phyloP scores from a whole-genome alignment of 148 eudicot species.

The Rhododendron williamsianum region DNA sequence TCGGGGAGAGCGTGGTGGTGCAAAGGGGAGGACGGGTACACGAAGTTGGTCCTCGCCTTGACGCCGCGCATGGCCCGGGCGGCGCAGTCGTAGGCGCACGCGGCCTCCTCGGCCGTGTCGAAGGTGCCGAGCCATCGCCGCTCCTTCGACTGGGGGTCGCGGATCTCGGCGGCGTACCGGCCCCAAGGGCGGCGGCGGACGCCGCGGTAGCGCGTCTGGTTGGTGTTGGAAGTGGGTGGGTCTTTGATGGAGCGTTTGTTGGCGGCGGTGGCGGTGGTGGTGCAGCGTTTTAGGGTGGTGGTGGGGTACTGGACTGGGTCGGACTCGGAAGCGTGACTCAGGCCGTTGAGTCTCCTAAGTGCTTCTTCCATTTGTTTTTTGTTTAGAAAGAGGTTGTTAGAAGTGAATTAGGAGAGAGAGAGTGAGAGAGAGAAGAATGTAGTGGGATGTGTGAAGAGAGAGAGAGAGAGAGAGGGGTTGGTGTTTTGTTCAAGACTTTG shows the following conservation, averaged over 20 bases:
- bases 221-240: not conserved
- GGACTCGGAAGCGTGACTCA: constrained; percentile 6
- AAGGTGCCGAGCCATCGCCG: constrained; percentile 81
- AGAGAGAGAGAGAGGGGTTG: not conserved
- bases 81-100: constrained; percentile 73
- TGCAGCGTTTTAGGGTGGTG: constrained; percentile 12
- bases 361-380: constrained; percentile 38
- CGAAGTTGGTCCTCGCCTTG: constrained; percentile 65
- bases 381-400: not conserved
- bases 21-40: constrained; percentile 28
- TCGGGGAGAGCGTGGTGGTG: not conserved
- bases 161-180: constrained; percentile 75
- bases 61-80: constrained; percentile 73
- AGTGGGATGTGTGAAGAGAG: not conserved
- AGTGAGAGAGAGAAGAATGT: not conserved
- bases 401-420: not conserved
- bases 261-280: constrained; percentile 14
- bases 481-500: not conserved
- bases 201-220: constrained; percentile 53
- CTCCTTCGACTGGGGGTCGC: constrained; percentile 74
- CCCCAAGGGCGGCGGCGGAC: constrained; percentile 91
- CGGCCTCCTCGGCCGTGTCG: constrained; percentile 83
- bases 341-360: constrained; percentile 29
- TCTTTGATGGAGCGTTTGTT: constrained; percentile 31
- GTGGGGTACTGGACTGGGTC: constrained; percentile 3